phyloP scores from a whole-genome alignment of 495 filamentous ascomycete species.

The Xylaria intraflava region DNA sequence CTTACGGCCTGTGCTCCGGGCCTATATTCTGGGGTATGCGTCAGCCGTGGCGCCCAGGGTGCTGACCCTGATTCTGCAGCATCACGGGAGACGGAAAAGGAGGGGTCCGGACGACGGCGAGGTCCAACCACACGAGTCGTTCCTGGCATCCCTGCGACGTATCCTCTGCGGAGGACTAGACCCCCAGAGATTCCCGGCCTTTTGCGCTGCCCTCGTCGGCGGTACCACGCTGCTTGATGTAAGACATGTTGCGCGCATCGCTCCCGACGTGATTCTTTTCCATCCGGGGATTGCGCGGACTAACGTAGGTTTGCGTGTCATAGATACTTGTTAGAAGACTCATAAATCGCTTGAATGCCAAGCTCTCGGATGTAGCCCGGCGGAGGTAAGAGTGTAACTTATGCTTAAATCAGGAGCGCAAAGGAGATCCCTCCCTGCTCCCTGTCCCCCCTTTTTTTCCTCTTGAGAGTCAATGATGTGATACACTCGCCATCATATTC shows the following conservation, averaged over 20 bases:
- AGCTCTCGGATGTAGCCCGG: constrained; percentile 15
- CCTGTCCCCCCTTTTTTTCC: too few relatives aligned
- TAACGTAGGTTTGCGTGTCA: neutral
- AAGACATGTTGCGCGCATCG: constrained; percentile 20
- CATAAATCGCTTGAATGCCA: constrained; percentile 1
- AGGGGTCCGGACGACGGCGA: constrained; percentile 35
- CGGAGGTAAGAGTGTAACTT: constrained; percentile 18
- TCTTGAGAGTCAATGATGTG: neutral
- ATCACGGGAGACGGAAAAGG: constrained; percentile 38
- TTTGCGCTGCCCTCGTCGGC: constrained; percentile 70
- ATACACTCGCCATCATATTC: neutral
- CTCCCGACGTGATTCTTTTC: neutral
- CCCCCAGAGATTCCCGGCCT: constrained; percentile 66
- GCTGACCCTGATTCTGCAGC: constrained; percentile 48
- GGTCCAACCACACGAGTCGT: constrained; percentile 27
- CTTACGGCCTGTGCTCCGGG: constrained; percentile 58
- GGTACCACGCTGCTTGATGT: constrained; percentile 69
- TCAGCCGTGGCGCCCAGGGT: constrained; percentile 63
- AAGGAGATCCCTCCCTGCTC: too few relatives aligned
- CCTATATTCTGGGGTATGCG: constrained; percentile 69
- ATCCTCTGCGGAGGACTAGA: constrained; percentile 44
- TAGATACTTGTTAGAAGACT: constrained; percentile 7
- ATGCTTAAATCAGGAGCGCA: neutral
- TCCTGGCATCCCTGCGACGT: constrained; percentile 33
- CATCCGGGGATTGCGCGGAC: neutral